phyloP scores from a whole-genome alignment of 2,329 filamentous ascomycete species.

The Coniochaeta prunicola region DNA sequence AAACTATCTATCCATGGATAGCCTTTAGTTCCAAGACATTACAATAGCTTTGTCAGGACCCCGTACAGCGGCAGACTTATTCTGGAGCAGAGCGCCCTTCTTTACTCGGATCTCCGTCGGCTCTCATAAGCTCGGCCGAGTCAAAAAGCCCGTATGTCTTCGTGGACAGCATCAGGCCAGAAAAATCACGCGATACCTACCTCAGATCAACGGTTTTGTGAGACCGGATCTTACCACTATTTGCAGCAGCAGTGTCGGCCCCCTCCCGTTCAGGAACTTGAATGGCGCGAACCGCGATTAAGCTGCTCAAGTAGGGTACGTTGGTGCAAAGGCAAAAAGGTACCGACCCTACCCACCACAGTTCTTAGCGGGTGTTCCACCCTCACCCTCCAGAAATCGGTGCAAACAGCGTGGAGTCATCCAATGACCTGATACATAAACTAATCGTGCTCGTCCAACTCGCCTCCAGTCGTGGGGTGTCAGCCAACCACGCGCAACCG shows the following conservation, averaged over 20 bases:
- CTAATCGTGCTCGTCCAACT: slow-evolving; percentile 12
- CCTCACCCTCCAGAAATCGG: neutral
- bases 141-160: neutral
- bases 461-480: slow-evolving; percentile 2
- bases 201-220: too few species aligned
- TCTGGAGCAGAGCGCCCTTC: neutral
- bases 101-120: neutral
- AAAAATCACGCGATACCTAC: too few species aligned
- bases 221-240: too few species aligned
- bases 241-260: neutral
- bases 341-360: too few species aligned
- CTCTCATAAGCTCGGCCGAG: neutral
- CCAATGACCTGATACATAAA: slow-evolving; percentile 4
- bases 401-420: neutral
- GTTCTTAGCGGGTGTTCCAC: too few species aligned
- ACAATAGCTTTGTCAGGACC: too few species aligned
- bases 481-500: slow-evolving; percentile 9
- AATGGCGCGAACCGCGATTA: neutral
- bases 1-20: too few species aligned
- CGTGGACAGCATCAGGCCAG: too few species aligned
- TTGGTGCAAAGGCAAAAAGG: too few species aligned
- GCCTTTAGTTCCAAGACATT: neutral
- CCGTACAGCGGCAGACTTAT: too few species aligned
- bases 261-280: neutral
- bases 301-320: neutral